Evolutionary conservation across 352 stramenopile genomes (phyloP).

Genomic region (Phytopythium boreale): DNA sequence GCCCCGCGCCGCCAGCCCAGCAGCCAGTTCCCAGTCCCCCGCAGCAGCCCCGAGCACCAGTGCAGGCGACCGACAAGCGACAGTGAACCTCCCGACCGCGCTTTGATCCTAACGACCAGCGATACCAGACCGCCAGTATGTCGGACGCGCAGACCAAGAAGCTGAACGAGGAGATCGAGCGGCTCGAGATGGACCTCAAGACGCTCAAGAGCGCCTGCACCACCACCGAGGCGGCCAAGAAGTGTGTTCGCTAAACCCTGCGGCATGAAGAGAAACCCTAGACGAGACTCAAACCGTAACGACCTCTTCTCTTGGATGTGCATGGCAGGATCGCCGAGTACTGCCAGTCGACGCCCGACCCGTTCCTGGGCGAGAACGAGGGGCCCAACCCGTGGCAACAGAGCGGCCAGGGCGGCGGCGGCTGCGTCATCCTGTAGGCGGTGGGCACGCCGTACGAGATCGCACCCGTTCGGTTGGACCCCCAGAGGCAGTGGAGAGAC

Average conservation of each 20-base stretch:
- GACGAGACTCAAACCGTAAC: background rate
- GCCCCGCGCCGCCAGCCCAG: too few relatives aligned
- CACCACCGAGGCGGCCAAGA: constrained; percentile 76
- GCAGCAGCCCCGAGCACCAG: background rate
- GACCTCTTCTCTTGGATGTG: background rate
- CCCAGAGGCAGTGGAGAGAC: too few relatives aligned
- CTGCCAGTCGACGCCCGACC: constrained; percentile 66
- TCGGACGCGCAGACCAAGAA: constrained; percentile 74
- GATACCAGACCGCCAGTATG: constrained; percentile 15
- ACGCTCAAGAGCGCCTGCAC: constrained; percentile 74
- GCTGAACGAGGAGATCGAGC: constrained; percentile 73
- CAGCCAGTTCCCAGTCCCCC: background rate
- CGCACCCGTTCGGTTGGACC: too few relatives aligned
- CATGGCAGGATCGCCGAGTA: constrained; percentile 58
- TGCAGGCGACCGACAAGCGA: too few relatives aligned
- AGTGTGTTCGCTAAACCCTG: constrained; percentile 33
- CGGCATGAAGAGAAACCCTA: too few relatives aligned
- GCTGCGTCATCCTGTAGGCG: constrained; percentile 64
- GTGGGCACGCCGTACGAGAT: too few relatives aligned
- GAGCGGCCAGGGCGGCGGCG: constrained; percentile 55
- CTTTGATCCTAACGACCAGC: too few relatives aligned
- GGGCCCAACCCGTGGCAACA: constrained; percentile 69
- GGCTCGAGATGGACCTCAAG: constrained; percentile 77
- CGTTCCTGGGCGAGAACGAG: constrained; percentile 77
- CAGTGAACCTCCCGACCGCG: too few relatives aligned